These are phyloP conservation scores for Hyphopichia pseudoburtonii DNA, from an alignment of 1,139 yeast genomes.

Conservation along the genomic window DNA sequence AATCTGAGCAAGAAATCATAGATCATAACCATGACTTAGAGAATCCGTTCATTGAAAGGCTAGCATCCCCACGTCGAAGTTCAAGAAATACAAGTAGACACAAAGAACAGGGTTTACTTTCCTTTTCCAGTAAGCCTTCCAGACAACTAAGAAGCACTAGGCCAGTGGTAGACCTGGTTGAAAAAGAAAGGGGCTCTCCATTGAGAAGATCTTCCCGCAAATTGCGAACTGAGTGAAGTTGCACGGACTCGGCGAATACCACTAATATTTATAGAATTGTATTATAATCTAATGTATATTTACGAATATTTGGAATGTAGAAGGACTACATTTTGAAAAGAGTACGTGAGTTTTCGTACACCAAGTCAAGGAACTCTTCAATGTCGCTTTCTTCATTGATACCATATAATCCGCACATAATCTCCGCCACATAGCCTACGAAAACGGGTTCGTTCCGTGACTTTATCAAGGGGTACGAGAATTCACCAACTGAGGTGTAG, in stretches of 20 bases:
- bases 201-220: slow-evolving; percentile 7
- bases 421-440: slow-evolving; percentile 78
- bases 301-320: slow-evolving; percentile 2
- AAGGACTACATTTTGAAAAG: slow-evolving; percentile 44
- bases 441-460: slow-evolving; percentile 91
- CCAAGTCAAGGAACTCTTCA: slow-evolving; percentile 54
- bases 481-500: slow-evolving; percentile 24
- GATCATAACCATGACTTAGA: not conserved
- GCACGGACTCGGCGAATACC: too few relatives aligned
- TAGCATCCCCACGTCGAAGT: too few relatives aligned
- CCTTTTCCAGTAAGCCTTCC: too few relatives aligned
- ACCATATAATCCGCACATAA: slow-evolving; percentile 57
- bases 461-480: slow-evolving; percentile 60
- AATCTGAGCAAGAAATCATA: not conserved
- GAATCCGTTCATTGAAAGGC: not conserved
- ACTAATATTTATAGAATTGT: slow-evolving; percentile 8
- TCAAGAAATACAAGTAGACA: too few relatives aligned
- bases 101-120: too few relatives aligned
- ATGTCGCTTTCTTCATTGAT: slow-evolving; percentile 43
- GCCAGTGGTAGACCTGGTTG: too few relatives aligned
- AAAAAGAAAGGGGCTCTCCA: too few relatives aligned
- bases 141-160: too few relatives aligned
- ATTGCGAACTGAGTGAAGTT: too few relatives aligned
- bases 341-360: slow-evolving; percentile 62
- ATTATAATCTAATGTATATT: slow-evolving; percentile 7